Base-by-base conservation (phyloP, 352 stramenopile genomes). In the Phytophthora lateralis region DNA sequence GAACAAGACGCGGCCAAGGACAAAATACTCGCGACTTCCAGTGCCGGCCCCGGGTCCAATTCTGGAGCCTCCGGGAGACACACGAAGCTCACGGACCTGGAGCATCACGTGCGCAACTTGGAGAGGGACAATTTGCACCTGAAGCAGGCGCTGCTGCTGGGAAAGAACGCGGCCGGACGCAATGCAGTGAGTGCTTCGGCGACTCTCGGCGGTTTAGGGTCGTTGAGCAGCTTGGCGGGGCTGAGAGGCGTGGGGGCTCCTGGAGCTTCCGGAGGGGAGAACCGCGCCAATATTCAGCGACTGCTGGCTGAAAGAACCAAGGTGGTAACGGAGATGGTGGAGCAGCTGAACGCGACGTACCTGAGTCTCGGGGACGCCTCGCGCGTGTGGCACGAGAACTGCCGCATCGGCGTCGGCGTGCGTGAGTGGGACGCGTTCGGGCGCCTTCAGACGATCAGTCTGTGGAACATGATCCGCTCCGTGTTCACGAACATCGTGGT, bases 401-500 rank as follows among this genome's bases (percentile, higher is more conserved):
- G 83, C 49, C 81, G 82, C 21, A 82, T 93, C 18, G 78, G 83
- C 44, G 77, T 91, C 1, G 83, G 83, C 14, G 82, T 93, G 42
- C 81, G 81, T n/a, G 83, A 92, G 61, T 92, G 83, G 83, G 82
- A 92, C 59, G 80, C 83, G 17, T 82, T 85, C 46, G 83, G 83
- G 7, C 79, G 72, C 11, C 53, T 90, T 6, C 51, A 91, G 72
- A 86, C 80, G 10, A 93, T 93, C 65, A 87, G 75, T 63, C 71
- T 93, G 14, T 93, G 83, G 83, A 89, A 86, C 50, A 80, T 92
- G 72, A 90, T 92, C 59, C 83, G 83, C 60, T 93, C 77, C 1
- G 75, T 93, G 34, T 91, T 93, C 57, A 77, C 78, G 20, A 90
- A 67, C 48, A 85, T 93, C 55, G 76, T 80, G 6, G 80, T 93